These are phyloP conservation scores for Botryotinia globosa DNA, from an alignment of 2,329 filamentous ascomycete species.

Conservation along the genomic window DNA sequence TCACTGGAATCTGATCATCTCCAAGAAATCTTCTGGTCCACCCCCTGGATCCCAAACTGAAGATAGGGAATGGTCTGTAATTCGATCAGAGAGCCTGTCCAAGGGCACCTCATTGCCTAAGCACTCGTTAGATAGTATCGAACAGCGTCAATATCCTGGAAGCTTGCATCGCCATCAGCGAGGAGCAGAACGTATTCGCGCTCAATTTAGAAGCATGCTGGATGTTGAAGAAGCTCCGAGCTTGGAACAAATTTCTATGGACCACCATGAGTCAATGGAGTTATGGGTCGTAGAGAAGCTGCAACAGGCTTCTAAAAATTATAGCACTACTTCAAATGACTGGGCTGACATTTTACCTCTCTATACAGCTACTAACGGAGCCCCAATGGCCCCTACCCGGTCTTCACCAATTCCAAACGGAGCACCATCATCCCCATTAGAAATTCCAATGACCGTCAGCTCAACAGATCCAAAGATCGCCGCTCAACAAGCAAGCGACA, in stretches of 20 bases:
- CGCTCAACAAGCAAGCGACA: slow-evolving; percentile 40
- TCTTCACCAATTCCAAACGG: slow-evolving; percentile 36
- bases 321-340: slow-evolving; percentile 32
- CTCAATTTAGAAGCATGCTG: slow-evolving; percentile 53
- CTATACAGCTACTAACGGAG: slow-evolving; percentile 39
- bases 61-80: slow-evolving; percentile 1
- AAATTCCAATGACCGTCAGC: slow-evolving; percentile 39
- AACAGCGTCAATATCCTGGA: slow-evolving; percentile 28
- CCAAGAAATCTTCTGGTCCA: not conserved
- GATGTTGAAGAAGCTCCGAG: slow-evolving; percentile 50
- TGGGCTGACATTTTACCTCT: slow-evolving; percentile 39
- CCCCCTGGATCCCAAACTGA: not conserved
- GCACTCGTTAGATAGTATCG: slow-evolving; percentile 18
- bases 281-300: slow-evolving; percentile 32
- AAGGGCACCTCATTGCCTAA: slow-evolving; percentile 14
- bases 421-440: slow-evolving; percentile 31
- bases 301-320: slow-evolving; percentile 30
- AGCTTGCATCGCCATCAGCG: slow-evolving; percentile 31
- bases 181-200: slow-evolving; percentile 30
- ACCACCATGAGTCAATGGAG: slow-evolving; percentile 34
- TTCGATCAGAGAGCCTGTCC: slow-evolving; percentile 16
- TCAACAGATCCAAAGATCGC: slow-evolving; percentile 40
- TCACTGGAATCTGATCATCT: slow-evolving; percentile 7
- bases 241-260: slow-evolving; percentile 28
- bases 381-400: slow-evolving; percentile 34